Evolutionary conservation across 805 yeast species (phyloP).

Genomic region (Zygosaccharomyces gambellarensis): DNA sequence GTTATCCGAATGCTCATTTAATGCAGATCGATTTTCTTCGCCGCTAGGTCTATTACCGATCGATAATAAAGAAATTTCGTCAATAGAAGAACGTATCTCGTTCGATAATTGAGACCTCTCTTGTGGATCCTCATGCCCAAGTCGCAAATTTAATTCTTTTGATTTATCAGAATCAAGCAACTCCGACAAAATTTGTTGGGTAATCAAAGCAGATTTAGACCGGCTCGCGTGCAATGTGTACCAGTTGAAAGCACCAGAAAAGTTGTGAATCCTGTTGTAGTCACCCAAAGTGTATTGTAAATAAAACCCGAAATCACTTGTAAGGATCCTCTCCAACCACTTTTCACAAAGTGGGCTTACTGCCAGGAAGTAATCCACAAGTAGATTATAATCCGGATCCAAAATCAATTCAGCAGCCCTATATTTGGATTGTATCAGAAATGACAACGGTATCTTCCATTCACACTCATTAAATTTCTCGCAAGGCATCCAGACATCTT

Average conservation of each 20-base stretch:
- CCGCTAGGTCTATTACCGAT: background rate
- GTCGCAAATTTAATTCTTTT: background rate
- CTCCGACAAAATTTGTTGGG: background rate
- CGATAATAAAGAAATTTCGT: background rate
- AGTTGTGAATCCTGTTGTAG: constrained; percentile 13
- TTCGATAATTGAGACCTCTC: constrained; percentile 1
- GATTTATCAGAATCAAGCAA: background rate
- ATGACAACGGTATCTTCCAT: constrained; percentile 15
- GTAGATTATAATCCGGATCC: constrained; percentile 15
- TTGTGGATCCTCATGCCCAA: background rate
- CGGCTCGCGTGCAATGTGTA: background rate
- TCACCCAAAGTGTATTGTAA: constrained; percentile 9
- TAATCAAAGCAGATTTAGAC: background rate
- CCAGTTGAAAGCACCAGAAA: constrained; percentile 9
- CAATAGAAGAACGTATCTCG: background rate
- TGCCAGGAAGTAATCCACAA: constrained; percentile 17
- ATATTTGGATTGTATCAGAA: constrained; percentile 9
- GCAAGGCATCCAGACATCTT: constrained; percentile 9
- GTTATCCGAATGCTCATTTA: background rate
- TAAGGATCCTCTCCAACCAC: constrained; percentile 4
- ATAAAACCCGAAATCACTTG: constrained; percentile 2
- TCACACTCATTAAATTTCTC: constrained; percentile 7
- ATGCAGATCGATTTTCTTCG: background rate
- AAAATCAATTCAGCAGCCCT: constrained; percentile 11
- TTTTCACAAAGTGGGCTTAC: constrained; percentile 13